Conservation (phyloP, 805 yeast genomes). For the Naumovozyma dairenensis region DNA sequence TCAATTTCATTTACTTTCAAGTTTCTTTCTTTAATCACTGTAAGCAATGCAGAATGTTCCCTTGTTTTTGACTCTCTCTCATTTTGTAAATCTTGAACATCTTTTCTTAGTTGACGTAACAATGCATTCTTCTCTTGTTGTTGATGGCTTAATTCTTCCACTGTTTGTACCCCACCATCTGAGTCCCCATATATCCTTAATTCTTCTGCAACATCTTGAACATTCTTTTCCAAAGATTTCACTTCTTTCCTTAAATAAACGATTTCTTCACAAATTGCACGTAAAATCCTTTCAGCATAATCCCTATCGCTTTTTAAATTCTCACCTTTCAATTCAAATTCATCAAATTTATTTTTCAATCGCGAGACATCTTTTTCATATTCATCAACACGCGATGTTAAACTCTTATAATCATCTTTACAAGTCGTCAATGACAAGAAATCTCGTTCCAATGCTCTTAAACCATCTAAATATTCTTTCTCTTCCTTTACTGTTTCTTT, state of each 20-base stretch:
- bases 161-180: constrained; percentile 17
- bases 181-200: constrained; percentile 14
- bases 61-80: constrained; percentile 17
- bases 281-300: constrained; percentile 16
- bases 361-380: constrained; percentile 5
- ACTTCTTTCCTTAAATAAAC: constrained; percentile 21
- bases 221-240: constrained; percentile 12
- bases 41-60: constrained; percentile 14
- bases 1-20: constrained; percentile 18
- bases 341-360: constrained; percentile 15
- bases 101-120: constrained; percentile 18
- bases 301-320: constrained; percentile 11
- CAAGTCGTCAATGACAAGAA: constrained; percentile 9
- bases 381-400: constrained; percentile 1
- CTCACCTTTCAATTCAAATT: constrained; percentile 23
- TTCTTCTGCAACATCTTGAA: constrained; percentile 19
- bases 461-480: constrained; percentile 22
- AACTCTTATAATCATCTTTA: background rate
- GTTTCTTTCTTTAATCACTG: constrained; percentile 15
- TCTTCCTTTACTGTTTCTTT: constrained; percentile 28
- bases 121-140: constrained; percentile 15
- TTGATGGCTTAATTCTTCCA: constrained; percentile 19
- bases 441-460: constrained; percentile 18
- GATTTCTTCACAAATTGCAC: constrained; percentile 24
- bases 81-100: constrained; percentile 17